Conservation (phyloP, 305 asterid species). For the Rubia peregrina region DNA sequence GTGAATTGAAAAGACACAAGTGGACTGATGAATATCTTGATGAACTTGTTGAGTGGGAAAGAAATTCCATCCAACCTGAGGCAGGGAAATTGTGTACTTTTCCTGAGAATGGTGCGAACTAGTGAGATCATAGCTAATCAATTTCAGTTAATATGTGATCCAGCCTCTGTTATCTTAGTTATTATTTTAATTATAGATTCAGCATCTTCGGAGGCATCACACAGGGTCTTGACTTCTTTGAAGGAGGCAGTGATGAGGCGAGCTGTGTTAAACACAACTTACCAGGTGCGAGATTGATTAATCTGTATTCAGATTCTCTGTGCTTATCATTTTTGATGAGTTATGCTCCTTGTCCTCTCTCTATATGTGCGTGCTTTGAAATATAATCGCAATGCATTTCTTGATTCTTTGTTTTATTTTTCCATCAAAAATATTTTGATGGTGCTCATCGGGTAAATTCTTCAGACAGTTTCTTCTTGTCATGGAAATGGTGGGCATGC, state of each 20-base stretch:
- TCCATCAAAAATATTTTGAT: not conserved
- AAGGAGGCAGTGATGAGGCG: constrained; percentile 71
- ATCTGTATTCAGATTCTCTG: constrained; percentile 1
- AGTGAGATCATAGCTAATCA: constrained; percentile 25
- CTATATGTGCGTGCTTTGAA: no score
- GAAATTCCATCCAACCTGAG: constrained; percentile 55
- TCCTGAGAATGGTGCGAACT: constrained; percentile 20
- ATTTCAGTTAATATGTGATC: constrained; percentile 14
- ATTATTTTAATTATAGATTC: constrained; percentile 23
- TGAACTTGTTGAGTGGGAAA: constrained; percentile 77
- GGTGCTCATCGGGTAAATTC: constrained; percentile 9
- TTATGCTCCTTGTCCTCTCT: no score
- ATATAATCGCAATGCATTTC: constrained; percentile 3
- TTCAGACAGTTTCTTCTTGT: constrained; percentile 35
- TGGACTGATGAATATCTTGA: constrained; percentile 60
- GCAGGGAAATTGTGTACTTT: constrained; percentile 29
- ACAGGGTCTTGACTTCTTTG: constrained; percentile 60
- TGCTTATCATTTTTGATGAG: not conserved
- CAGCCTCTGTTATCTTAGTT: constrained; percentile 25
- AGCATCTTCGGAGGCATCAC: constrained; percentile 30
- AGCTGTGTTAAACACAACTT: constrained; percentile 42
- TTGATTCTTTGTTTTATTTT: not conserved
- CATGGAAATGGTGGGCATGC: constrained; percentile 33
- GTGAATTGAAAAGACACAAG: constrained; percentile 58
- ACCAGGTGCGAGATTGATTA: constrained; percentile 35